phyloP scores from a whole-genome alignment of 1,284 basidiomycete species.

The Cystobasidium sp. region DNA sequence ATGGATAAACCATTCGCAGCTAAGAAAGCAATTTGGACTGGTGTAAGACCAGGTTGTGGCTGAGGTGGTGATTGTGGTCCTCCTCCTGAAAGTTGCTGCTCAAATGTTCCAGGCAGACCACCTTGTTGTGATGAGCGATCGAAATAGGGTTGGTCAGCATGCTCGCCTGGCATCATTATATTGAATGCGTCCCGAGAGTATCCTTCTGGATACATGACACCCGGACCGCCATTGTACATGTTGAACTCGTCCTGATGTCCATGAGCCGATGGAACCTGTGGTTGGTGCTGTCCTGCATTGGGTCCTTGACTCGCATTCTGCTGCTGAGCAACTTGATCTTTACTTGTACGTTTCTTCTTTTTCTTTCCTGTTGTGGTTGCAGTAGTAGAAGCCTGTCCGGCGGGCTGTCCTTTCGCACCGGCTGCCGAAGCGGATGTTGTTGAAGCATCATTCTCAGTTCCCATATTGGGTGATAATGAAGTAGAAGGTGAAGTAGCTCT shows the following conservation, averaged over 20 bases:
- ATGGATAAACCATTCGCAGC: slow-evolving; percentile 36
- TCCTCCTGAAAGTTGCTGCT: no score
- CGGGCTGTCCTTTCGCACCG: neutral
- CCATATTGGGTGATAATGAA: slow-evolving; percentile 1
- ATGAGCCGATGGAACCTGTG: neutral
- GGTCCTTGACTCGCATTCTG: neutral
- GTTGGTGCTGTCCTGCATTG: neutral
- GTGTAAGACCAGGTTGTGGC: slow-evolving; percentile 20
- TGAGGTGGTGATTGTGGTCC: slow-evolving; percentile 3
- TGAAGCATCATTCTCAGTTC: neutral
- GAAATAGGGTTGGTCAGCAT: slow-evolving; percentile 41
- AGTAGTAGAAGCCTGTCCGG: neutral
- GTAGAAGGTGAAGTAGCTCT: slow-evolving; percentile 12
- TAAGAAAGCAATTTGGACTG: slow-evolving; percentile 35
- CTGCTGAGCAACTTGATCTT: neutral
- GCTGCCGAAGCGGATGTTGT: neutral
- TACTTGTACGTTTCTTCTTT: slow-evolving; percentile 23
- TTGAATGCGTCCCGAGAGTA: slow-evolving; percentile 41
- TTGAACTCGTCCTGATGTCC: neutral
- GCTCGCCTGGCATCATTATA: slow-evolving; percentile 43
- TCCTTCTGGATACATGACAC: slow-evolving; percentile 3
- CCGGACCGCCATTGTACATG: slow-evolving; percentile 4
- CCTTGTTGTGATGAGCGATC: neutral
- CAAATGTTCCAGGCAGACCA: neutral
- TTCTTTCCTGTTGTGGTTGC: slow-evolving; percentile 9